phyloP scores from a whole-genome alignment of 495 filamentous ascomycete species.

The Podospora appendiculata region DNA sequence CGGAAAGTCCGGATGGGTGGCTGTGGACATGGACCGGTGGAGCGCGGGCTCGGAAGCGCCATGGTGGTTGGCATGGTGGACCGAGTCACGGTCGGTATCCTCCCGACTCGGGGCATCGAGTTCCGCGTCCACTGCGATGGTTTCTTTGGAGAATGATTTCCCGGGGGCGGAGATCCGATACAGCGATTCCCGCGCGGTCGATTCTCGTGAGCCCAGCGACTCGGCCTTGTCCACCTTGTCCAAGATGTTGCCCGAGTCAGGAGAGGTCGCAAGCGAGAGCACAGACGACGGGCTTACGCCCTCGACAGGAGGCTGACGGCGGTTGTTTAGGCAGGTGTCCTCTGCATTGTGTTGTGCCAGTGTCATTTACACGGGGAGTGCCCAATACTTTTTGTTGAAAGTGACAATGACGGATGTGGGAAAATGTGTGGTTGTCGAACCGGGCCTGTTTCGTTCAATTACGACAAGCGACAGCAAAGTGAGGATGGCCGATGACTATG shows the following conservation, averaged over 20 bases:
- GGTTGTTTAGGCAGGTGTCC: constrained; percentile 37
- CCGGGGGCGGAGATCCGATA: neutral
- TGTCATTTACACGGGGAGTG: constrained; percentile 15
- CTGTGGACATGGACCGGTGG: constrained; percentile 3
- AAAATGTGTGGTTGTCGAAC: neutral
- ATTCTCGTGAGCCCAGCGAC: neutral
- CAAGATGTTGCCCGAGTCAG: neutral
- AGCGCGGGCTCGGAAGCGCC: neutral
- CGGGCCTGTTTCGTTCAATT: neutral
- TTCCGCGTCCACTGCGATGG: neutral
- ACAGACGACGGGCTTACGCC: too few relatives aligned
- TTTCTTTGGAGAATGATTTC: neutral
- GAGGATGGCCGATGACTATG: neutral
- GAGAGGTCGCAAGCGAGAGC: too few relatives aligned
- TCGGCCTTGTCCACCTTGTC: neutral
- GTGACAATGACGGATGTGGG: neutral
- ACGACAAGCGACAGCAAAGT: too few relatives aligned
- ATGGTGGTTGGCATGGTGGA: neutral
- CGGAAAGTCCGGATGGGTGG: constrained; percentile 37
- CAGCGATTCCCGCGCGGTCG: neutral
- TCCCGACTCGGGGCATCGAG: neutral
- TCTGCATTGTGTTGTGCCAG: constrained; percentile 23
- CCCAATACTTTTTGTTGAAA: neutral
- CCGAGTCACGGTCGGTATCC: neutral
- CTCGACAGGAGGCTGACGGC: constrained; percentile 4